Evolutionary conservation across 352 stramenopile species (phyloP), one percentile per base, ranked within the genome.

Genomic region (Phytophthora agathidicida): DNA sequence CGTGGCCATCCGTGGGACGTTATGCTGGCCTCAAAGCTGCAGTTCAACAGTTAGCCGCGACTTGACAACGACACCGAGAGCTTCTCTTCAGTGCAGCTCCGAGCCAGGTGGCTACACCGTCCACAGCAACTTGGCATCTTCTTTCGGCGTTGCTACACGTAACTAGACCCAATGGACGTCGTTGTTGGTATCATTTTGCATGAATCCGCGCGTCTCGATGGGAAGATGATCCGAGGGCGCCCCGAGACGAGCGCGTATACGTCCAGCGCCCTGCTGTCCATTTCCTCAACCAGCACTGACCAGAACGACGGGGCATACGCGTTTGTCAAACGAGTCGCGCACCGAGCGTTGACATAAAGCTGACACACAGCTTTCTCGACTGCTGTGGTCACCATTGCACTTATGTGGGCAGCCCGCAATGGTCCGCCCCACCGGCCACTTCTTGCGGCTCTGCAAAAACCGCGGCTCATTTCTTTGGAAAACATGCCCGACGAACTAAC

Each of bases 381-480:
- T 45, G 28, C 16, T 30, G 17, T 35, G 27, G 38, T 26, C 8
- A 27, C 19, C 19, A 8, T 19, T 30, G 46, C 17, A 14, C 24
- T 28, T 28, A n/a, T n/a, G n/a, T n/a, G n/a, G n/a, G n/a, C n/a
- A n/a, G n/a, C n/a, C n/a, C n/a, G 26, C 22, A 27, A 43, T 67
- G 52, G 60, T 65, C 60, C 60, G 44, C 43, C 47, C 42, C 19
- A 57, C 35, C 43, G 41, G 38, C 43, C 48, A 69, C 31, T 65
- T 67, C 38, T 66, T 43, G 60, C 44, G 30, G 44, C 45, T n/a
- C n/a, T n/a, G n/a, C n/a, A n/a, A n/a, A n/a, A n/a, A 39, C 6
- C 14, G 11, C 13, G 33, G 65, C 60, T 73, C 52, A 74, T 71
- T 68, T 75, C 56, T 66, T 19, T 60, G 44, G 46, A 68, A 71